Evolutionary conservation across 2,329 filamentous ascomycete species (phyloP), one percentile per base, ranked within the genome.

Genomic region (Pseudocercospora fijiensis): DNA sequence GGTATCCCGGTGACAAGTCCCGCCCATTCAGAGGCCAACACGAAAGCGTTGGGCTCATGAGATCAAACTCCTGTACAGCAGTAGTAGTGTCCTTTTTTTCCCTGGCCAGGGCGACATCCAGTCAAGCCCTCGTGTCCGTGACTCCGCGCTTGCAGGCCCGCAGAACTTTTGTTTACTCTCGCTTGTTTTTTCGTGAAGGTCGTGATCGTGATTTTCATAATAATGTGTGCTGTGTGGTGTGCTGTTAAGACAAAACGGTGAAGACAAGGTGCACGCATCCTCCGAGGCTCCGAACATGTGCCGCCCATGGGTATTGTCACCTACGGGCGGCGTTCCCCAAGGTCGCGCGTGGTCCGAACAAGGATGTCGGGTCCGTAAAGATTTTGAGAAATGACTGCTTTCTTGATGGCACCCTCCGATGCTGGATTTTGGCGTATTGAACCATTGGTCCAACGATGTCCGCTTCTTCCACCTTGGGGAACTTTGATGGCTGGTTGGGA

Each of bases 381-480:
- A 77, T 70, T 43, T 70, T 72, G 56, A 76, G 65, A 51, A 77
- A 71, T 5, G 70, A 69, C 4, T 71, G 68, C 59, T 69, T 71
- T 62, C 72, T 73, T 10, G 73, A 67, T 7, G 70, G 67, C 52
- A 63, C 65, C 28, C 65, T 71, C 55, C 68, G 67, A 13, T 67
- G 71, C 60, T 73, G 72, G 30, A 75, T 72, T 64, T 73, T 73
- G 30, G 73, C 72, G 60, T 76, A 76, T 67, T 79, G 84, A 70
- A 87, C 86, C 93, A 97, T 96, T 6, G 93, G 93, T 1, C 93
- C 93, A 51, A 97, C 92, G 74, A 97, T 96, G 76, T 96, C 93
- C 71, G 93, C 89, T 72, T 96, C 92, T 58, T 92, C 92, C 30
- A 94, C 85, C 70, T 89, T 87, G 24, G 92, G 92, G 72, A 96